These are phyloP conservation scores for Cordyceps javanica DNA, from an alignment of 2,329 filamentous ascomycete species.

Conservation along the genomic window DNA sequence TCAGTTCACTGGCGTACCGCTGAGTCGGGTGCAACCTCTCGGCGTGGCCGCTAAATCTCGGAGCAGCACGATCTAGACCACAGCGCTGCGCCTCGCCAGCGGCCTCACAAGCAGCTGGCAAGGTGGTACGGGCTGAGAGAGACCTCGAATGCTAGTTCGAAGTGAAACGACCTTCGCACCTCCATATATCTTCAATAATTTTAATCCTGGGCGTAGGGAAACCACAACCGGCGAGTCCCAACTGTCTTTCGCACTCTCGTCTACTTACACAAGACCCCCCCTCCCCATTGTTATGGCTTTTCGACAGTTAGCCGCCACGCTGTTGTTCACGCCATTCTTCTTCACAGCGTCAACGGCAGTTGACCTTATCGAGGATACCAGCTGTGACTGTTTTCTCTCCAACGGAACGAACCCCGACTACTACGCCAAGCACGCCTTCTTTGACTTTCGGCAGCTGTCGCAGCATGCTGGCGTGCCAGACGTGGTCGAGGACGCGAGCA, in stretches of 20 bases:
- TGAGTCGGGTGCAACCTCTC: not conserved
- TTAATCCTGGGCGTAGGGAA: not conserved
- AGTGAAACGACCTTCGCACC: not conserved
- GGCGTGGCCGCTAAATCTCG: conserved; percentile 1
- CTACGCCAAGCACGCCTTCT: conserved; percentile 42
- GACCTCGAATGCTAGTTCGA: too few species aligned
- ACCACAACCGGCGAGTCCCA: not conserved
- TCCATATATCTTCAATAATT: not conserved
- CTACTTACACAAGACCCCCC: not conserved
- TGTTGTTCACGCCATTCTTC: not conserved
- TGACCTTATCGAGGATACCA: conserved; percentile 21
- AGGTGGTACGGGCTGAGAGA: not conserved
- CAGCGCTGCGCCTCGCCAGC: conserved; percentile 1
- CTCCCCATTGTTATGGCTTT: not conserved
- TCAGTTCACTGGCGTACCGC: not conserved
- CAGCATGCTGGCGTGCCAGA: conserved; percentile 32
- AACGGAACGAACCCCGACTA: conserved; percentile 38
- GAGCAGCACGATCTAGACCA: not conserved
- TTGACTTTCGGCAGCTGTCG: conserved; percentile 40
- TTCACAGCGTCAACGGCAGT: not conserved
- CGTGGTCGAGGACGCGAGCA: conserved; percentile 22
- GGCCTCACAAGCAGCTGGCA: not conserved
- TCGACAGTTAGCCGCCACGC: not conserved
- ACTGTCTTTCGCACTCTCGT: not conserved
- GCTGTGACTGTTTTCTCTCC: conserved; percentile 43